Conservation (phyloP, 106 monocot genomes). For the Agapanthus africanus region DNA sequence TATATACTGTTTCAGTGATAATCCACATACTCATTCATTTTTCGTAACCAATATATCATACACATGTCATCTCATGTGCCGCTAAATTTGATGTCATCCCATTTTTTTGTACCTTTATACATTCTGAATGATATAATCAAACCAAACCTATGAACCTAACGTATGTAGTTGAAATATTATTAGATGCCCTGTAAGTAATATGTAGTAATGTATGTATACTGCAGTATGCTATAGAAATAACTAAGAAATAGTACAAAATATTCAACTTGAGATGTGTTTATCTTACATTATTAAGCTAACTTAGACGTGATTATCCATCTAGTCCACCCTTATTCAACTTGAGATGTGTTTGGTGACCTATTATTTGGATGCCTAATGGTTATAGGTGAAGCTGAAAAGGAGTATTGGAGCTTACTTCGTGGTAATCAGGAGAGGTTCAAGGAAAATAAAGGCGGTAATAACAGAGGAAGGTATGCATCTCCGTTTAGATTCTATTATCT, state of each 20-base stretch:
- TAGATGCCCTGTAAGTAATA: too few relatives aligned
- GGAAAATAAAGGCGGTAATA: constrained; percentile 1
- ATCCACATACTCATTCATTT: too few relatives aligned
- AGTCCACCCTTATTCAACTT: background rate
- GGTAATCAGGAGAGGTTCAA: constrained; percentile 12
- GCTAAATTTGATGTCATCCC: too few relatives aligned
- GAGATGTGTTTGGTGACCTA: background rate
- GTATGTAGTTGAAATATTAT: too few relatives aligned
- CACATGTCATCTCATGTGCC: too few relatives aligned
- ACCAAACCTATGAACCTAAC: too few relatives aligned
- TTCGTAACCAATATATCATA: background rate
- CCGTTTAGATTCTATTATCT: background rate
- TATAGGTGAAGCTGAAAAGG: constrained; percentile 54
- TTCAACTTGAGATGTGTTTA: background rate
- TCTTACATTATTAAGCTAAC: background rate
- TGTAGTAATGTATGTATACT: too few relatives aligned
- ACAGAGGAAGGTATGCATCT: constrained; percentile 42
- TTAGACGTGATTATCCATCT: background rate
- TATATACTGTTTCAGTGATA: too few relatives aligned
- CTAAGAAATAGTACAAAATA: too few relatives aligned
- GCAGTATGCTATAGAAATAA: too few relatives aligned
- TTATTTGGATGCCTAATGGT: background rate
- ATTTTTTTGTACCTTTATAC: too few relatives aligned
- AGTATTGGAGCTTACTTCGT: constrained; percentile 50
- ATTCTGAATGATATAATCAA: too few relatives aligned